phyloP scores from a whole-genome alignment of 2,329 filamentous ascomycete species.

The Apiospora kogelbergensis region DNA sequence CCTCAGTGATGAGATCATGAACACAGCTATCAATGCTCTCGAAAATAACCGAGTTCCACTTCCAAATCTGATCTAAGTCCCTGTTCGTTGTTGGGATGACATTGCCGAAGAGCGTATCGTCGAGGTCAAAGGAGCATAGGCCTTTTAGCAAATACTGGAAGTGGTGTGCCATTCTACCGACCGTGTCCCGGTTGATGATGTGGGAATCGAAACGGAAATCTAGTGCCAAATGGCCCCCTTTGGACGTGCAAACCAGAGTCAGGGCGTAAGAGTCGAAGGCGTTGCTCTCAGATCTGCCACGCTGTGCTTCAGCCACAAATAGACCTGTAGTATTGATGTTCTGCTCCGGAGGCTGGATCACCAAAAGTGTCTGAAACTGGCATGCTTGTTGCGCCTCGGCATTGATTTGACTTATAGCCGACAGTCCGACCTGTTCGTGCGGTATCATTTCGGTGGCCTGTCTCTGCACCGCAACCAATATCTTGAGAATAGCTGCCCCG shows the following conservation, averaged over 20 bases:
- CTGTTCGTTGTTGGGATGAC: neutral
- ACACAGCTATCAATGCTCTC: constrained; percentile 10
- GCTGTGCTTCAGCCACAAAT: constrained; percentile 31
- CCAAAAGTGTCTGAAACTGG: constrained; percentile 21
- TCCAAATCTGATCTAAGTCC: constrained; percentile 17
- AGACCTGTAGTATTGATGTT: constrained; percentile 29
- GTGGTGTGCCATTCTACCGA: constrained; percentile 12
- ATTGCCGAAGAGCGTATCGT: neutral
- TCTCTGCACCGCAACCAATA: neutral
- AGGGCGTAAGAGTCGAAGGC: constrained; percentile 38
- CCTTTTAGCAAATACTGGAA: constrained; percentile 14
- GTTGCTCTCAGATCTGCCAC: constrained; percentile 8
- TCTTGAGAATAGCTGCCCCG: neutral
- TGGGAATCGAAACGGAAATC: constrained; percentile 14
- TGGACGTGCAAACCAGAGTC: constrained; percentile 47
- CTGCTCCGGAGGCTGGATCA: constrained; percentile 38
- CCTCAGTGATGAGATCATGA: constrained; percentile 17
- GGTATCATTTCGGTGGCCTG: neutral
- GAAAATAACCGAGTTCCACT: constrained; percentile 15
- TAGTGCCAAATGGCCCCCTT: constrained; percentile 16
- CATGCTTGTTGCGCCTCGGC: neutral
- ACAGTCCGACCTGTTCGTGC: neutral
- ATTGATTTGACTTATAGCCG: neutral
- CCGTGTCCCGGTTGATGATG: constrained; percentile 8
- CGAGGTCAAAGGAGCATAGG: neutral